phyloP scores from a whole-genome alignment of 805 yeast species.

The Saturnispora serradocipensis region DNA sequence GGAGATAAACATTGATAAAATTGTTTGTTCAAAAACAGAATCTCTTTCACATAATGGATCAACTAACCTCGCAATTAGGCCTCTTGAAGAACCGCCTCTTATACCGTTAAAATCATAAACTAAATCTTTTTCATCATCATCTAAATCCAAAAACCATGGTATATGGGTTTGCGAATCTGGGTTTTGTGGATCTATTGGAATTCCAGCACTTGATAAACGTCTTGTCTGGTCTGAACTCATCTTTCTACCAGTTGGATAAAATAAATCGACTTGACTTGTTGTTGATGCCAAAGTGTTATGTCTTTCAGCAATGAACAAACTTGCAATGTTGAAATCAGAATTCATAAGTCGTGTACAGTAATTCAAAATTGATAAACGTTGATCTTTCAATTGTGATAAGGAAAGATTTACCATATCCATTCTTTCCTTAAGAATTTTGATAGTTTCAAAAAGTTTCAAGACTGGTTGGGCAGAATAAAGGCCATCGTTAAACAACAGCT shows the following conservation, averaged over 20 bases:
- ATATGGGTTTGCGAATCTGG: slow-evolving; percentile 11
- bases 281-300: slow-evolving; percentile 28
- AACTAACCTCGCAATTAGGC: slow-evolving; percentile 71
- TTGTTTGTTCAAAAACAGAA: slow-evolving; percentile 54
- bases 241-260: slow-evolving; percentile 12
- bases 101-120: slow-evolving; percentile 64
- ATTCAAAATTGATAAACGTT: slow-evolving; percentile 58
- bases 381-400: slow-evolving; percentile 55
- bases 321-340: slow-evolving; percentile 54
- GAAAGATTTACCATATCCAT: slow-evolving; percentile 30
- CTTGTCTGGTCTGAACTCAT: neutral
- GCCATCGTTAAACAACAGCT: slow-evolving; percentile 28
- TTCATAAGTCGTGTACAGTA: slow-evolving; percentile 75
- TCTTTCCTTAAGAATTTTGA: slow-evolving; percentile 29
- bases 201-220: neutral
- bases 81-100: slow-evolving; percentile 76
- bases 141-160: slow-evolving; percentile 70
- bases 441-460: slow-evolving; percentile 29
- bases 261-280: slow-evolving; percentile 24
- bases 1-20: slow-evolving; percentile 67
- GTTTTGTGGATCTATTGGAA: neutral
- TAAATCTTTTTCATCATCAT: slow-evolving; percentile 39
- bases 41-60: slow-evolving; percentile 55
- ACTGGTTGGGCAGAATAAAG: slow-evolving; percentile 22
- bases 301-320: slow-evolving; percentile 39